These are phyloP conservation scores for Cryptomeria japonica DNA, from an alignment of 75 land plant species.

Conservation along the genomic window DNA sequence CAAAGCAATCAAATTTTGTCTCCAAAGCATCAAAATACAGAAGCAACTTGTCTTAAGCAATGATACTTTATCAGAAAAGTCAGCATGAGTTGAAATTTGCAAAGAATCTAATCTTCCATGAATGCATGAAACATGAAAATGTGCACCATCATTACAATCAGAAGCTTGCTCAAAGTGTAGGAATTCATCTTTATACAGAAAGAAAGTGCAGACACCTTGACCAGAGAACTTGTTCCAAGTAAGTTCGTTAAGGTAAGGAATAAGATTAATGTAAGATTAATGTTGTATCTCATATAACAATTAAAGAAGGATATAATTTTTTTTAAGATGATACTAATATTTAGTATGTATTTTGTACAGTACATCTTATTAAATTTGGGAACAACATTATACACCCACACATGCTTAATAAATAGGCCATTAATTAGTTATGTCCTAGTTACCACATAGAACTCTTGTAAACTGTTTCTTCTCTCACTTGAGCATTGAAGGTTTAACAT, in stretches of 20 bases:
- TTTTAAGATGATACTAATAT: too few relatives aligned
- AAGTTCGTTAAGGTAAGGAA: background rate
- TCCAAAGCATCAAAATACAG: background rate
- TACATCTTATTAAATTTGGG: background rate
- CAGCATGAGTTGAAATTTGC: background rate
- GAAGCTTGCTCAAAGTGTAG: too few relatives aligned
- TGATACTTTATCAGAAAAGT: too few relatives aligned
- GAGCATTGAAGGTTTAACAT: background rate
- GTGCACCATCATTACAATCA: too few relatives aligned
- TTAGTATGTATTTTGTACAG: background rate
- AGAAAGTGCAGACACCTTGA: too few relatives aligned
- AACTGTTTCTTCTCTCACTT: background rate
- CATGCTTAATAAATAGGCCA: background rate
- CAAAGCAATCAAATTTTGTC: background rate
- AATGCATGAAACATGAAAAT: too few relatives aligned
- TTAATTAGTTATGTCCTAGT: background rate
- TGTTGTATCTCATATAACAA: too few relatives aligned
- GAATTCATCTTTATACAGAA: too few relatives aligned
- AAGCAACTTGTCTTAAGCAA: background rate
- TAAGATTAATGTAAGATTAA: too few relatives aligned
- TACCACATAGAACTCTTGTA: background rate
- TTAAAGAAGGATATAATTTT: too few relatives aligned
- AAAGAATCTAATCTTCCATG: background rate
- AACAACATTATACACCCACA: background rate
- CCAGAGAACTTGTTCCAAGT: too few relatives aligned